Evolutionary conservation across 192 early-diverging fungal species (phyloP), one percentile per base, ranked within the genome.

Genomic region (Phycomyces blakesleeanus): DNA sequence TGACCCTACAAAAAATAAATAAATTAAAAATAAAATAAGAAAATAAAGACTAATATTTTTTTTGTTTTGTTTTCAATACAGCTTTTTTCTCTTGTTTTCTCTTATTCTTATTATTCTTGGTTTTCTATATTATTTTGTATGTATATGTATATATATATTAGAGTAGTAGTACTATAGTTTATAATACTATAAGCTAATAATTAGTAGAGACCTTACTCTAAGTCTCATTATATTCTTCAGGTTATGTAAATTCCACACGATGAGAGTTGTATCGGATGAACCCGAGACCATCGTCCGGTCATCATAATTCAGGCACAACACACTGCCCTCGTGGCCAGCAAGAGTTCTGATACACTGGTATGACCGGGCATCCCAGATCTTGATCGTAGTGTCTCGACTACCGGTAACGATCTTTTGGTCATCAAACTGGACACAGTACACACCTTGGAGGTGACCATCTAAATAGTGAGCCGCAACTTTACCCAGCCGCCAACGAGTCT

Each of bases 401-500:
- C 92, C 92, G 0, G 92, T 93, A 0, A 94, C 82, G 29, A 94
- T 86, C 57, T 87, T 89, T 16, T 85, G 40, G 34, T 84, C 78
- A 66, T 97, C 85, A 73, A 85, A 96, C 64, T 97, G 96, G 24
- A 97, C 81, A 64, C 96, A 98, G 63, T 97, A 92, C 5, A 98
- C 94, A 55, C 88, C 90, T 41, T 91, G 92, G 21, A 26, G 56
- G 61, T 98, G 96, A 16, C 93, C 93, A 7, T 67, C 66, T 22
- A 98, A 75, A 21, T 85, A 83, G 26, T 72, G 76, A 39, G 85
- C 76, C n/a, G 61, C 55, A 27, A 77, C 79, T 18, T 59, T 67
- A 14, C 69, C 81, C 0, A 69, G 61, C 0, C 24, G 66, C 92
- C 92, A 95, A 61, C 77, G 65, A 18, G 62, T 62, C 34, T 93